Base-by-base conservation (phyloP, 2,329 filamentous ascomycete genomes). In the Aspergillus costaricaensis region DNA sequence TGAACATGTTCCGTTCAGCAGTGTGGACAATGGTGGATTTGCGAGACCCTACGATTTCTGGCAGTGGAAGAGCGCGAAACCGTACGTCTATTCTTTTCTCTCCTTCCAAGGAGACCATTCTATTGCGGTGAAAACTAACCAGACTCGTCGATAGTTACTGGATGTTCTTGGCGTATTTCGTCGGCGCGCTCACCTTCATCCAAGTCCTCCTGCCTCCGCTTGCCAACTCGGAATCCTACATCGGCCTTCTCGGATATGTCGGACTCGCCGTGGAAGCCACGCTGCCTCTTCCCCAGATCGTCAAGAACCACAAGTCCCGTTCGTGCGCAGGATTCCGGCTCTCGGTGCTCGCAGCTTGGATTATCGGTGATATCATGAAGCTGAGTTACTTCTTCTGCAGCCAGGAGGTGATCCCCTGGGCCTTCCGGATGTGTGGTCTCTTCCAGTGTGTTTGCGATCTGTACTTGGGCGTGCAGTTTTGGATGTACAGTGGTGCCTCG, bases 21-120 rank as follows among this genome's bases (percentile, higher is more conserved):
- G 62, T 54, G 63, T 49, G 48, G 62, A 65, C 14, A 56, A 55
- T 23, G 67, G 62, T 59, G 72, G 61, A 27, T 71, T 78, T 58
- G 74, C 73, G 15, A 77, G 86, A 36, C 86, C 86, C 0, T 88
- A 82, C 67, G 79, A 82, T 57, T 88, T 88, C 71, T 88, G 86
- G 86, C 85, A 86, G 68, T 88, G 86, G 86, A 81, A 78, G 64
- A 76, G 73, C 57, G 75, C 81, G 19, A 79, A 81, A 58, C 85
- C 85, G 67, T 82, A 76, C 64, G 79, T 77, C 25, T n/a, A 3
- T 21, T 27, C 12, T 19, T 41, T 15, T n/a, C n/a, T 5, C 2
- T 15, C 49, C 19, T 25, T 25, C 2, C 2, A 36, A 21, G 14
- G n/a, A 25, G 55, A 36, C 12, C 38, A 27, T 43, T n/a, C 4